These are phyloP conservation scores for Theobroma cacao DNA, from an alignment of 345 rosid species.

Conservation along the genomic window DNA sequence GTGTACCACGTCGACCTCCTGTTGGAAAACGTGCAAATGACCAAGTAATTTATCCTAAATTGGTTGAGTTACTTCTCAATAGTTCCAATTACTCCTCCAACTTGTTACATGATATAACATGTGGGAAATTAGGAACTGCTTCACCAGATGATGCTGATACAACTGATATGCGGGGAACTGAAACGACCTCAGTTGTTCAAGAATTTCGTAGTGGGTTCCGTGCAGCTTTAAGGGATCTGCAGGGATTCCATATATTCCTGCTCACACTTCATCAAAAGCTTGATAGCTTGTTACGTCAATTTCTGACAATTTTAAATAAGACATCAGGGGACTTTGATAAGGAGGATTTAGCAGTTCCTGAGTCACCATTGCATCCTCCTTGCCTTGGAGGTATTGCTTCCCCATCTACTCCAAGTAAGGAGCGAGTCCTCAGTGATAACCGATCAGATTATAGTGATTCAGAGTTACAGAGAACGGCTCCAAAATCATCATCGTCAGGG, in stretches of 20 bases:
- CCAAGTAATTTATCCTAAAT: conserved; percentile 80
- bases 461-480: conserved; percentile 59
- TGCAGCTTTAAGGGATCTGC: conserved; percentile 86
- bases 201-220: conserved; percentile 86
- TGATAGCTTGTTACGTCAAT: conserved; percentile 67
- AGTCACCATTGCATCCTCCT: conserved; percentile 47
- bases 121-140: conserved; percentile 69
- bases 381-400: conserved; percentile 38
- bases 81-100: conserved; percentile 61
- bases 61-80: conserved; percentile 91
- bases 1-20: conserved; percentile 98
- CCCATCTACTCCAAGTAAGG: conserved; percentile 60
- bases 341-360: conserved; percentile 64
- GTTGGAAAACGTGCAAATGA: conserved; percentile 95
- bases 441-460: conserved; percentile 58
- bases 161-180: conserved; percentile 27
- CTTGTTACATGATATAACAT: conserved; percentile 77
- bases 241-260: conserved; percentile 87
- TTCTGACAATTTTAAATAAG: conserved; percentile 65
- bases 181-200: conserved; percentile 47
- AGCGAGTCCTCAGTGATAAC: conserved; percentile 45
- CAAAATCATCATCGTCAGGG: conserved; percentile 55
- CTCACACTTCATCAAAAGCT: conserved; percentile 91
- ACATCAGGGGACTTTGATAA: conserved; percentile 66
- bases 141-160: conserved; percentile 36